Evolutionary conservation across 148 eudicot species (phyloP).

Genomic region (Amaranthus cruentus): DNA sequence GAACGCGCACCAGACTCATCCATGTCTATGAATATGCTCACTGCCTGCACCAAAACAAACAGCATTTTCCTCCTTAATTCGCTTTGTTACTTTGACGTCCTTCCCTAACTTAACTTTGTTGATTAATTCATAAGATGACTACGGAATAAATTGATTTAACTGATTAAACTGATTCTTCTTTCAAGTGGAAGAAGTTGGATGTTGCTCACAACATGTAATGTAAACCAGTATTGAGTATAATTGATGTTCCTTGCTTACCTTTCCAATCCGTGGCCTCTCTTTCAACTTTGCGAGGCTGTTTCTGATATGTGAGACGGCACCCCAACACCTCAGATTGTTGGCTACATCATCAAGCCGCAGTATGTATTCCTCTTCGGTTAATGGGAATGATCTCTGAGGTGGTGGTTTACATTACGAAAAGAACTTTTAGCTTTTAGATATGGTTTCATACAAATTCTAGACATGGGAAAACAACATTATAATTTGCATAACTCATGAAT

Average conservation of each 20-base stretch:
- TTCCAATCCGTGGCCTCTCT: constrained; percentile 94
- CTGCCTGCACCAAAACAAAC: constrained; percentile 50
- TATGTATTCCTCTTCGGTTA: constrained; percentile 91
- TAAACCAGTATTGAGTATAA: no score
- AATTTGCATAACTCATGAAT: not conserved
- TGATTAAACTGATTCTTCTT: no score
- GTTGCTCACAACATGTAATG: no score
- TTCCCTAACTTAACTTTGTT: not conserved
- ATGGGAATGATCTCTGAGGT: constrained; percentile 79
- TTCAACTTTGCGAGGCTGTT: constrained; percentile 67
- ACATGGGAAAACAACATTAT: not conserved
- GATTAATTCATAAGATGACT: not conserved
- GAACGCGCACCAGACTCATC: constrained; percentile 92
- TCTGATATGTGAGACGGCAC: constrained; percentile 93
- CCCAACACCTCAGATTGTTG: constrained; percentile 92
- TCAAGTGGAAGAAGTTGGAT: no score
- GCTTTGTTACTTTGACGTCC: not conserved
- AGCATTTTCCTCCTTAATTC: constrained; percentile 1
- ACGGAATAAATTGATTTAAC: no score
- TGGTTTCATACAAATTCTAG: no score
- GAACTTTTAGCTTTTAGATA: not conserved
- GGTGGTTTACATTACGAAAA: not conserved
- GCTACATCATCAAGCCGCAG: constrained; percentile 96
- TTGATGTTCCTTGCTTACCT: constrained; percentile 39
- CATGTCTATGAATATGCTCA: constrained; percentile 93